Evolutionary conservation across 2,329 filamentous ascomycete genomes (phyloP).

Genomic region (Clarireedia monteithiana): DNA sequence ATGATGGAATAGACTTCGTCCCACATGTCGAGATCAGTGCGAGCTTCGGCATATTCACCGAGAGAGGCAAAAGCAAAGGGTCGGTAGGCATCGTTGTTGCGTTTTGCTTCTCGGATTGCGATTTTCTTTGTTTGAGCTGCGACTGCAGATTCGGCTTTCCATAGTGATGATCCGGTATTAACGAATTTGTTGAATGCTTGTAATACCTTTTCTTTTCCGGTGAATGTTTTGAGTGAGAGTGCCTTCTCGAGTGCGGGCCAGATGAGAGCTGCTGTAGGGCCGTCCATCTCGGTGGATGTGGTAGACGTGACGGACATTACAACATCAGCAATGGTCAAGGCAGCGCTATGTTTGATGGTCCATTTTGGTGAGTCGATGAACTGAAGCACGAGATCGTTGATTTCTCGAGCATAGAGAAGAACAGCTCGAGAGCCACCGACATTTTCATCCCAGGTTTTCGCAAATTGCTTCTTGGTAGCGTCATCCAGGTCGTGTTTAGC

Average conservation of each 20-base stretch:
- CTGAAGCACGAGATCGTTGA: constrained; percentile 57
- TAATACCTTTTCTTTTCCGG: constrained; percentile 81
- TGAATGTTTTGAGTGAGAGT: constrained; percentile 82
- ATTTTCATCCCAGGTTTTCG: constrained; percentile 83
- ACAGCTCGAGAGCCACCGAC: constrained; percentile 79
- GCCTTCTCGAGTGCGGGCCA: constrained; percentile 83
- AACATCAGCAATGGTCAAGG: constrained; percentile 70
- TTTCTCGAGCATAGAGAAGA: constrained; percentile 76
- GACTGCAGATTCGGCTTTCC: constrained; percentile 43
- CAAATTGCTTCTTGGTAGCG: constrained; percentile 71
- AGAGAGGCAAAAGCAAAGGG: constrained; percentile 66
- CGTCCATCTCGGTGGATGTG: constrained; percentile 45
- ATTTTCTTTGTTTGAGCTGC: constrained; percentile 71
- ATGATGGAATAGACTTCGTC: constrained; percentile 59
- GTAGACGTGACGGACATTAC: constrained; percentile 54
- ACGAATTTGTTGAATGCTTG: constrained; percentile 73
- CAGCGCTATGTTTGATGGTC: constrained; percentile 83
- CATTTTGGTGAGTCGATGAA: constrained; percentile 76
- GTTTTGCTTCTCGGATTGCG: constrained; percentile 76
- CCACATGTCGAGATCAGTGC: constrained; percentile 64
- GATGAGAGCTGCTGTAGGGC: constrained; percentile 51
- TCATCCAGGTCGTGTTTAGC: constrained; percentile 79
- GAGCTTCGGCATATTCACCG: constrained; percentile 61
- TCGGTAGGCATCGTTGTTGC: constrained; percentile 80
- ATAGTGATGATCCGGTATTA: constrained; percentile 51